Conservation (phyloP, 257 asterid genomes). For the Nicotiana knightiana region DNA sequence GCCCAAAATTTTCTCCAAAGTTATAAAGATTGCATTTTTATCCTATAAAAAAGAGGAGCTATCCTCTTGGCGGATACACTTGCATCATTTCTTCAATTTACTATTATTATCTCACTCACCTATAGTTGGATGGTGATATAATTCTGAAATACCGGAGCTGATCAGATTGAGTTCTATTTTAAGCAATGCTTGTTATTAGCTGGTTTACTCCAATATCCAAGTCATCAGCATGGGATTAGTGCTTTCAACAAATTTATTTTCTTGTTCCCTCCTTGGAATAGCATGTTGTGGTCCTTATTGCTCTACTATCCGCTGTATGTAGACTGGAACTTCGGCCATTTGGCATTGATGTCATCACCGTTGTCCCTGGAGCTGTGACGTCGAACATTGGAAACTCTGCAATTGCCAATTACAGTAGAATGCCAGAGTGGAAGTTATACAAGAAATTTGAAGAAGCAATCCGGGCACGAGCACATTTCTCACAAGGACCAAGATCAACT, state of each 20-base stretch:
- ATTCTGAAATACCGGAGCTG: no score
- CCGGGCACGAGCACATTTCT: conserved; percentile 51
- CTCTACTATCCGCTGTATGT: background rate
- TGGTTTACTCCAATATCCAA: no score
- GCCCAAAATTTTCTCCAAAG: background rate
- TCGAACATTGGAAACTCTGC: conserved; percentile 76
- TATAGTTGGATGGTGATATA: no score
- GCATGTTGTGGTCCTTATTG: no score
- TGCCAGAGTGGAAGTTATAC: conserved; percentile 94
- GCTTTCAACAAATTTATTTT: no score
- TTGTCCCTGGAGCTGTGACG: conserved; percentile 81
- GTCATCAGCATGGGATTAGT: no score
- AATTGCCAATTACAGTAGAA: conserved; percentile 31
- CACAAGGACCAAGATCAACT: conserved; percentile 64
- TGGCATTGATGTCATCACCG: conserved; percentile 59
- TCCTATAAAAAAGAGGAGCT: background rate
- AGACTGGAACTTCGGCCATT: conserved; percentile 46
- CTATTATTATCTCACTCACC: no score
- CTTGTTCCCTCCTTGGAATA: no score
- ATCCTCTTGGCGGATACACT: no score
- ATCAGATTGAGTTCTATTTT: no score
- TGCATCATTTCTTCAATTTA: no score
- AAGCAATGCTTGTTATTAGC: no score
- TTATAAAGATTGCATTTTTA: background rate
- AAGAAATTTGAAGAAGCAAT: conserved; percentile 63